A percentile compares a stretch with the other conserved stretches of the same genome.
Conservation (phyloP, 148 eudicot species). For the Amaranthus palmeri region DNA sequence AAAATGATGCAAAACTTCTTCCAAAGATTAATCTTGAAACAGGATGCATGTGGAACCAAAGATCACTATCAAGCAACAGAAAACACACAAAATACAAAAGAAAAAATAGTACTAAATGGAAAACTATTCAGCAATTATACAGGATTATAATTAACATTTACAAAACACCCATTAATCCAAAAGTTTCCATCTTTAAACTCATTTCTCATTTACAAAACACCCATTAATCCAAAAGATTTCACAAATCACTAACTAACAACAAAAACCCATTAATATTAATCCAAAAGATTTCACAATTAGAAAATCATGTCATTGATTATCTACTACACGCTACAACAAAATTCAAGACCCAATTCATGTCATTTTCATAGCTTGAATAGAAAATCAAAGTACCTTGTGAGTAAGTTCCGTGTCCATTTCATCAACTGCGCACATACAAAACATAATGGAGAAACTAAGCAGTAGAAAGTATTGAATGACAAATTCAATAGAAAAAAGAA, state of each 20-base stretch:
- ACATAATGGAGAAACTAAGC: too few relatives aligned
- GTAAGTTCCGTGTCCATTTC: too few relatives aligned
- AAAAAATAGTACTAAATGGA: not conserved
- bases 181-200: not conserved
- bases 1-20: not conserved
- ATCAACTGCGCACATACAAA: too few relatives aligned
- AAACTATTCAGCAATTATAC: not conserved
- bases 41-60: not conserved
- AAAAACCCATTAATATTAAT: not conserved
- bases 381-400: too few relatives aligned
- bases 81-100: not conserved
- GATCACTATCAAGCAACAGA: slow-evolving; percentile 7
- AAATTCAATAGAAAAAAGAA: too few relatives aligned
- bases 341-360: too few relatives aligned
- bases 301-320: too few relatives aligned
- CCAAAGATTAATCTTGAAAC: not conserved
- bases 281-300: too few relatives aligned
- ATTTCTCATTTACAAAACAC: slow-evolving; percentile 1
- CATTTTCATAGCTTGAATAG: too few relatives aligned
- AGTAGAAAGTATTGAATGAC: too few relatives aligned
- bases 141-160: not conserved
- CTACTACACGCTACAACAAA: too few relatives aligned
- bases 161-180: not conserved
- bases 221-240: not conserved
- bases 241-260: not conserved